Evolutionary conservation across 1,284 basidiomycete species (phyloP), one percentile per base, ranked within the genome.

Genomic region (Cystobasidium sp.): DNA sequence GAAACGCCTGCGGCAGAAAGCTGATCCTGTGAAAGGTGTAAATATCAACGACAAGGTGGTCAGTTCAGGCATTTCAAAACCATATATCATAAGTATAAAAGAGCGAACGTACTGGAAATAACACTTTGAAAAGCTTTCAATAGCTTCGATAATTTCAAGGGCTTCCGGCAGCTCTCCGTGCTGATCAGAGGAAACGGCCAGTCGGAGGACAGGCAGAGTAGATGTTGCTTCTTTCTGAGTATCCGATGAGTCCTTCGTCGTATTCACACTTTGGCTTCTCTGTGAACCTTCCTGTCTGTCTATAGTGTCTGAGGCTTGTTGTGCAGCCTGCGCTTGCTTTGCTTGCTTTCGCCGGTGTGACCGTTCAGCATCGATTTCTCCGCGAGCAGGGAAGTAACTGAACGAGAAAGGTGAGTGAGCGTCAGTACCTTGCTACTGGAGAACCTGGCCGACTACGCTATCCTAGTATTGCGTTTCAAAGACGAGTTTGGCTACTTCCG

Each of bases 371-470:
- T 69, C 68, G 1, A 69, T 44, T 44, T 69, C 68, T 18, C 68
- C 68, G n/a, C 68, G 52, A 47, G 68, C 68, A 16, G 68, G 68
- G 43, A 59, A 69, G 56, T 69, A 61, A 24, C 56, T 59, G 20
- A 22, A 56, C 14, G 53, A 10, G 24, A 10, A 56, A 37, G 53
- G 20, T 37, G 8, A 31, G 31, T 31, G 8, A 56, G 3, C 37
- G 18, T 20, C 22, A 56, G 53, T 31, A n/a, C 46, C 14, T 31
- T 31, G 22, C 10, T 56, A 37, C 9, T 31, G 31, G 2, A 31
- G 31, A 31, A 31, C 31, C 31, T 31, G 31, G 31, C 31, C 5
- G 31, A 31, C 31, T 31, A 31, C 31, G 31, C 5, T 31, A 31
- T 31, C 31, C 1, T 31, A 31, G 31, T 5, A 31, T 31, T 31